Percentiles rank a stretch among this genome's conserved stretches.
These are phyloP conservation scores for Rhynchospora pubera DNA, from an alignment of 176 grass and related monocot genomes.

Conservation along the genomic window DNA sequence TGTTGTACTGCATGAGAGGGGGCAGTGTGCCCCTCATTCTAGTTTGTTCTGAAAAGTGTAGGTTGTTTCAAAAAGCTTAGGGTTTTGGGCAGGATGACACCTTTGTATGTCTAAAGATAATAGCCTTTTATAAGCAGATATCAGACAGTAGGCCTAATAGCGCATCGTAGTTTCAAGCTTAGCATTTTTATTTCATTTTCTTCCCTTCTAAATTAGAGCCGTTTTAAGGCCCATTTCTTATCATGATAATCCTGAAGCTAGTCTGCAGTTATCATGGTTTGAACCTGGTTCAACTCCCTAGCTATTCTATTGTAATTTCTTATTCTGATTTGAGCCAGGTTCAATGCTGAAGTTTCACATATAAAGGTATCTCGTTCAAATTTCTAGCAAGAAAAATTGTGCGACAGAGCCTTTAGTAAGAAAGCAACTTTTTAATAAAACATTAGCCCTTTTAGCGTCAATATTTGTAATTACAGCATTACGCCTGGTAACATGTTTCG, in stretches of 20 bases:
- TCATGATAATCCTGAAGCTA: not conserved
- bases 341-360: not conserved
- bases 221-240: not conserved
- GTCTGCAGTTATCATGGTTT: not conserved
- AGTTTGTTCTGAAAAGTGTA: not conserved
- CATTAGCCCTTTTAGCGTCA: too few species aligned
- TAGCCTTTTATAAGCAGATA: slow-evolving; percentile 21
- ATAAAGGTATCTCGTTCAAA: not conserved
- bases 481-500: too few species aligned
- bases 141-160: slow-evolving; percentile 15
- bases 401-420: too few species aligned
- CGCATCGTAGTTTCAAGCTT: slow-evolving; percentile 12
- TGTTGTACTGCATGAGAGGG: slow-evolving; percentile 7
- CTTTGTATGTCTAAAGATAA: slow-evolving; percentile 16
- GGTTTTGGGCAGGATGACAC: slow-evolving; percentile 9
- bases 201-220: not conserved
- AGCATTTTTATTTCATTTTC: not conserved
- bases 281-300: not conserved
- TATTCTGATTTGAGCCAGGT: not conserved
- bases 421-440: too few species aligned
- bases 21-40: not conserved
- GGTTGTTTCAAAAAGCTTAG: not conserved
- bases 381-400: too few species aligned
- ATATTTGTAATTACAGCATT: too few species aligned
- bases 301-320: too few species aligned